phyloP scores from a whole-genome alignment of 306 rosid genomes.

The Sindora glabra region DNA sequence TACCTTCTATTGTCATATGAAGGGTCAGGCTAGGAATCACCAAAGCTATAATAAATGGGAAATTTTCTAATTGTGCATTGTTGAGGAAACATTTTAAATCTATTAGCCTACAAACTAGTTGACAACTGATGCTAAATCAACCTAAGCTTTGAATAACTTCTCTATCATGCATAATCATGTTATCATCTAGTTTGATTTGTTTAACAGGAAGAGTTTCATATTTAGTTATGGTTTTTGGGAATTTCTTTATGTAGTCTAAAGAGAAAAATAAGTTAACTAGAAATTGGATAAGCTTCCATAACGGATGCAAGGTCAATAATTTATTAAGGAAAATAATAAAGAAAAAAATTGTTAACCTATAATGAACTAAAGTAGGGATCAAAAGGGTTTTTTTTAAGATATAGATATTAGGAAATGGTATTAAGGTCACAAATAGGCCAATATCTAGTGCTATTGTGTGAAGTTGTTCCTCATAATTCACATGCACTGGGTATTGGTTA shows the following conservation, averaged over 20 bases:
- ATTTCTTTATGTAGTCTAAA: neutral
- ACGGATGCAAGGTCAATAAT: no score
- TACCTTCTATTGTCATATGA: neutral
- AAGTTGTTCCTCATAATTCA: neutral
- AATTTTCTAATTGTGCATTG: no score
- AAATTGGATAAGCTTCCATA: slow-evolving; percentile 1
- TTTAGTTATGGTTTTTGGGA: neutral
- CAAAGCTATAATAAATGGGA: no score
- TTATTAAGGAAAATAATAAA: neutral
- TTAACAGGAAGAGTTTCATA: slow-evolving; percentile 1
- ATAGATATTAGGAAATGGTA: neutral
- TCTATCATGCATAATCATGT: neutral
- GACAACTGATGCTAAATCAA: no score
- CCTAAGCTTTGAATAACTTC: no score
- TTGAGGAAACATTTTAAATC: no score
- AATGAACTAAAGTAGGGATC: neutral
- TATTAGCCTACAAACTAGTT: no score
- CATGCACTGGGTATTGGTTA: slow-evolving; percentile 1
- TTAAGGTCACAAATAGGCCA: neutral
- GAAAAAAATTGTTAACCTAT: neutral
- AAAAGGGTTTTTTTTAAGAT: neutral
- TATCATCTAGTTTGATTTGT: neutral
- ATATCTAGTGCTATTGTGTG: neutral
- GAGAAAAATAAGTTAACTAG: neutral
- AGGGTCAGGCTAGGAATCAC: no score